Percentiles rank a stretch among this genome's conserved stretches.
phyloP scores from a whole-genome alignment of 768 basidiomycete species.

The Leccinum subgranulosum region DNA sequence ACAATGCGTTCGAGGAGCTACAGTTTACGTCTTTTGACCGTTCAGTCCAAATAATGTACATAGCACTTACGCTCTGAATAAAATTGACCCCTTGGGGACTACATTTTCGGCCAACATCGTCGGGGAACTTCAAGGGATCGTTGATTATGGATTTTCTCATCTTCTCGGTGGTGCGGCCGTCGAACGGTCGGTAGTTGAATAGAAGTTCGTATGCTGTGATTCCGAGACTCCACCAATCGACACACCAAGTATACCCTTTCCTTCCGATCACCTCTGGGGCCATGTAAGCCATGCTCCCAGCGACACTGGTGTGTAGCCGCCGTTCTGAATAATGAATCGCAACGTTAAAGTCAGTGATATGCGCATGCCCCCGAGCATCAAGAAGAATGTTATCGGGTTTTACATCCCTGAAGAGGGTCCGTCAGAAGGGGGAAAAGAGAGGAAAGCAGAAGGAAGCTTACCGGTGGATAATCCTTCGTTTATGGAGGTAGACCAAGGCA shows the following conservation, averaged over 20 bases:
- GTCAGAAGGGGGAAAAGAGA: conserved; percentile 4
- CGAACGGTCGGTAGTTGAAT: conserved; percentile 80
- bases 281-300: conserved; percentile 99
- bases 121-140: conserved; percentile 76
- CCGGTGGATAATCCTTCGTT: conserved; percentile 93
- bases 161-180: conserved; percentile 84
- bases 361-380: conserved; percentile 91
- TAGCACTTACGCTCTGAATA: conserved; percentile 57
- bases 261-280: conserved; percentile 93
- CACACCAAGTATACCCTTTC: conserved; percentile 88
- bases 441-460: conserved; percentile 34
- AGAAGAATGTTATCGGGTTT: conserved; percentile 98
- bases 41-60: background rate
- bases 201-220: conserved; percentile 89
- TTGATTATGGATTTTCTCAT: conserved; percentile 85
- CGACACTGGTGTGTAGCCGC: conserved; percentile 86
- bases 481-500: conserved; percentile 86
- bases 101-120: conserved; percentile 55
- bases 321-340: conserved; percentile 95
- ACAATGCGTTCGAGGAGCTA: conserved; percentile 87
- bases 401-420: conserved; percentile 60
- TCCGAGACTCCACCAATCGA: conserved; percentile 97
- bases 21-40: conserved; percentile 7
- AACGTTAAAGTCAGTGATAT: conserved; percentile 98
- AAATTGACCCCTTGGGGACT: conserved; percentile 66